Conservation (phyloP, 148 eudicot species). For the Rheum nobile region DNA sequence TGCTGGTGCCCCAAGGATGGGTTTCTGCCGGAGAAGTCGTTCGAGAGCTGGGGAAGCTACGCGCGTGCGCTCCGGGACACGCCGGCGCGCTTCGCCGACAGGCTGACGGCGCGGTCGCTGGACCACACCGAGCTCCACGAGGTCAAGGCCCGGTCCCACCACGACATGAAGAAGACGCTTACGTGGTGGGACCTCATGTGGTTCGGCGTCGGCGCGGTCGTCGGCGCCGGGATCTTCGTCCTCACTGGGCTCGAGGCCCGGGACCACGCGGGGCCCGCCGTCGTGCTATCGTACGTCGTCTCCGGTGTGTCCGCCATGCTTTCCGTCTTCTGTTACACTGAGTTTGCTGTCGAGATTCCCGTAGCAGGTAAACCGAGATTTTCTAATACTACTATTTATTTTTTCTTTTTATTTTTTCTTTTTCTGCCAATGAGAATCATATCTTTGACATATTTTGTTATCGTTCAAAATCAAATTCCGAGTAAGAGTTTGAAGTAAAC, state of each 20-base stretch:
- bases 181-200: slow-evolving; percentile 68
- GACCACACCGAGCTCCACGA: slow-evolving; percentile 25
- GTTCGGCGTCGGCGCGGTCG: slow-evolving; percentile 69
- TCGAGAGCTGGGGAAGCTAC: slow-evolving; percentile 44
- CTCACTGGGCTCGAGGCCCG: slow-evolving; percentile 61
- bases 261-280: not conserved
- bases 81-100: slow-evolving; percentile 26
- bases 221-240: slow-evolving; percentile 70
- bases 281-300: slow-evolving; percentile 24
- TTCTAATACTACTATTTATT: no score
- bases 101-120: slow-evolving; percentile 31
- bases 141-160: slow-evolving; percentile 25
- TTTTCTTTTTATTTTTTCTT: not conserved
- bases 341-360: slow-evolving; percentile 63
- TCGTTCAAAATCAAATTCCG: not conserved
- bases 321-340: slow-evolving; percentile 62
- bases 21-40: slow-evolving; percentile 54
- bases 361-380: slow-evolving; percentile 25
- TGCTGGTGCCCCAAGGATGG: slow-evolving; percentile 20
- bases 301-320: slow-evolving; percentile 64
- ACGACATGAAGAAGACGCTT: slow-evolving; percentile 48
- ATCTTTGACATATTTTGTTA: not conserved
- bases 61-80: slow-evolving; percentile 25
- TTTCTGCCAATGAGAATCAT: not conserved
- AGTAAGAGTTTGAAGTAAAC: no score